Evolutionary conservation across 345 rosid genomes (phyloP).

Genomic region (Geranium brycei): DNA sequence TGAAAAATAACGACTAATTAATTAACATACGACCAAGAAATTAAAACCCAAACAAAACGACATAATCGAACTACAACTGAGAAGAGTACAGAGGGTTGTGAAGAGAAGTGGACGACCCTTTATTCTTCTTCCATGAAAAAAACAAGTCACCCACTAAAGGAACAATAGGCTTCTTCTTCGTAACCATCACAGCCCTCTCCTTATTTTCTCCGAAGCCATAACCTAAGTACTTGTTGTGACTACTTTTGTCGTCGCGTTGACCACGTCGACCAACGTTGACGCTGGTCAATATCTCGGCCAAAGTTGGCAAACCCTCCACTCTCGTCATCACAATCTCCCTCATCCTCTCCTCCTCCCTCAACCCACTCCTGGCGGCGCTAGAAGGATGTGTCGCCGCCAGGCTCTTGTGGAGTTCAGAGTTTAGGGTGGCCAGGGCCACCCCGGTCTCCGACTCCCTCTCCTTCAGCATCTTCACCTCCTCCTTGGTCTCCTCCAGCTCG

Average conservation of each 20-base stretch:
- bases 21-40: too few relatives aligned
- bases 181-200: slow-evolving; percentile 6
- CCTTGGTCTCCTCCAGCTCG: slow-evolving; percentile 54
- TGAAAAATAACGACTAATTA: too few relatives aligned
- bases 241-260: slow-evolving; percentile 6
- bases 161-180: slow-evolving; percentile 71
- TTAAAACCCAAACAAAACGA: too few relatives aligned
- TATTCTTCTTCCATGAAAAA: slow-evolving; percentile 44
- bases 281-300: slow-evolving; percentile 52
- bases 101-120: slow-evolving; percentile 14
- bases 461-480: slow-evolving; percentile 51
- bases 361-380: slow-evolving; percentile 12
- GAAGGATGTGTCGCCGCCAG: slow-evolving; percentile 55
- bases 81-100: slow-evolving; percentile 33
- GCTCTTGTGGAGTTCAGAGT: slow-evolving; percentile 68
- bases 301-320: slow-evolving; percentile 30
- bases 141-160: slow-evolving; percentile 62
- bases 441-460: slow-evolving; percentile 59
- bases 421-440: slow-evolving; percentile 56
- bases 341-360: slow-evolving; percentile 12
- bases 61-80: slow-evolving; percentile 6
- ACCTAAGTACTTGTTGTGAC: slow-evolving; percentile 12
- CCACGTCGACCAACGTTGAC: slow-evolving; percentile 6
- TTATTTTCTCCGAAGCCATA: slow-evolving; percentile 17
- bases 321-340: slow-evolving; percentile 13